Evolutionary conservation across 148 eudicot species (phyloP), one percentile per base, ranked within the genome.

Genomic region (Amaranthus cruentus): DNA sequence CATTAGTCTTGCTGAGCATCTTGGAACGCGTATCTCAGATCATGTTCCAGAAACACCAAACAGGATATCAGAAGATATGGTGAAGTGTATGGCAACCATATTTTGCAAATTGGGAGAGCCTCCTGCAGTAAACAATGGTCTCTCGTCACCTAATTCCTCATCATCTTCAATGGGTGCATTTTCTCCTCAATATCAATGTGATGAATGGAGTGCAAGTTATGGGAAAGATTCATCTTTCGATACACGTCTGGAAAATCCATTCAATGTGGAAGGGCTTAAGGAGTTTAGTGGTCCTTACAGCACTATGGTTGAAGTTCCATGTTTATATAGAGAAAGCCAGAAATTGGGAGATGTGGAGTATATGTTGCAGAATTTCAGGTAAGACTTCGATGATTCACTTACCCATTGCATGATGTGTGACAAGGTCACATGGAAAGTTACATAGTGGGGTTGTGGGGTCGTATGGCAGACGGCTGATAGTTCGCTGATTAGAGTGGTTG

Each of bases 221-320:
- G 82, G 83, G 56, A 88, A 88, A 68, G 89, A 88, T 83, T 90
- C 96, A 62, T 90, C 92, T 66, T 85, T 86, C 73, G 94, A 91
- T 77, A 77, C 81, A 59, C 84, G 87, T 62, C 79, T 91, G 63
- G 99, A 91, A 83, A 95, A 95, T 62, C 93, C 93, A 56, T 95
- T 95, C 68, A 92, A 87, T 60, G 88, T 94, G 52, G 96, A 91
- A 76, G 96, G 97, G 47, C 88, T 94, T 11, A 91, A 94, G 79
- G 98, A 94, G 75, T 94, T 91, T 66, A 94, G 97, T 69, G 97
- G 98, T 47, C 98, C 98, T 38, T 94, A 91, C 76, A 88, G 98
- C 86, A 83, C 93, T 42, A 88, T 94, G 98, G 84, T 94, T 60
- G 98, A 94, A 83, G 85, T 94, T 43, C 81, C 86, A 38, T 83